Evolutionary conservation across 1,284 basidiomycete species (phyloP).

Genomic region (Trichosporon coremiiforme): DNA sequence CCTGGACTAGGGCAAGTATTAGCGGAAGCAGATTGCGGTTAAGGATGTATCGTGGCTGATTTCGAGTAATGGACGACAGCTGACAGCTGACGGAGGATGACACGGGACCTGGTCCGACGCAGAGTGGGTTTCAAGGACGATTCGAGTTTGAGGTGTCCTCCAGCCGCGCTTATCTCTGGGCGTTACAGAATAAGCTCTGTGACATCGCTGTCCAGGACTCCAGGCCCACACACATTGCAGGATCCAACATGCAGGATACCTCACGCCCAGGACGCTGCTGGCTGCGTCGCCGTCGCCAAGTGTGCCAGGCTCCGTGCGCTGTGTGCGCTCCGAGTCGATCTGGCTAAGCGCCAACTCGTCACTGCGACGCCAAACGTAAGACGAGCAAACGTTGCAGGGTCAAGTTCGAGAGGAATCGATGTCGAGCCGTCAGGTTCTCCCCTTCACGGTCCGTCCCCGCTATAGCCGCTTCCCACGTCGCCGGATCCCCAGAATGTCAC

Average conservation of each 20-base stretch:
- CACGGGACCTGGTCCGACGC: neutral
- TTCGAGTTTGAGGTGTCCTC: constrained; percentile 1
- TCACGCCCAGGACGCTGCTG: neutral
- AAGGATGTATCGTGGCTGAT: neutral
- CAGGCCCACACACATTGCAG: constrained; percentile 2
- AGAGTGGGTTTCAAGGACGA: constrained; percentile 5
- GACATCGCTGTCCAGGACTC: constrained; percentile 1
- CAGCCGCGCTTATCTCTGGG: constrained; percentile 4
- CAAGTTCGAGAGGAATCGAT: neutral
- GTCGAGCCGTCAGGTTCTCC: neutral
- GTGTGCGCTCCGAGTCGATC: neutral
- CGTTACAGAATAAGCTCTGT: constrained; percentile 12
- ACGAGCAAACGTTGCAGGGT: constrained; percentile 4
- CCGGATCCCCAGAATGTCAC: neutral
- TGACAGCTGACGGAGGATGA: neutral
- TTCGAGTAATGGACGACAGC: too few relatives aligned
- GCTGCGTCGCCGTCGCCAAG: constrained; percentile 1
- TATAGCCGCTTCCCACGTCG: constrained; percentile 6
- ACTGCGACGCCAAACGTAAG: neutral
- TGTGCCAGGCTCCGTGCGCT: constrained; percentile 1
- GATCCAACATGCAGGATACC: neutral
- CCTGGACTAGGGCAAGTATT: neutral
- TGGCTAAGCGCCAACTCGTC: neutral
- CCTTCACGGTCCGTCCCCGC: neutral
- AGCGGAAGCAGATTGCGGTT: constrained; percentile 1